Evolutionary conservation across 2,329 filamentous ascomycete species (phyloP), one percentile per base, ranked within the genome.

Genomic region (Colletotrichum sp.): DNA sequence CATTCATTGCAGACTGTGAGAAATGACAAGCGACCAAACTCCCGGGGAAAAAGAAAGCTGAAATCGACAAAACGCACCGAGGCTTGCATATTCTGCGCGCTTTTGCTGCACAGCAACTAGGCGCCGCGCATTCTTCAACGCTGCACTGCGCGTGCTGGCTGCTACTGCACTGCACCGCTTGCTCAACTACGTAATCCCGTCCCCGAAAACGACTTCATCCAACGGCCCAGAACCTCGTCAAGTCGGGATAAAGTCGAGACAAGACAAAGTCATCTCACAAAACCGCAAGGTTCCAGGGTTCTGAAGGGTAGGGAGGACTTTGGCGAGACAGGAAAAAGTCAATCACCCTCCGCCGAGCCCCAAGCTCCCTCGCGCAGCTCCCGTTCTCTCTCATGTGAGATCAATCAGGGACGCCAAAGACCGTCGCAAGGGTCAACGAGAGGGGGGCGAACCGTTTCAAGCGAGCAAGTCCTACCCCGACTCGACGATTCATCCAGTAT

Each of bases 71-170:
- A 52, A 32, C 13, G 65, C 44, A 39, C 73, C 70, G 59, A 65
- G 64, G 59, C 64, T 55, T 76, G 73, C 73, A 76, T 60, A 52
- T 68, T 63, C 70, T 76, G 64, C 64, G 70, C 63, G 72, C 32
- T 32, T 75, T 55, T 62, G 69, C 64, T 70, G 26, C 59, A 73
- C 44, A 52, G 44, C n/a, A 21, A 21, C 44, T 49, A 73, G 30
- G 15, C 64, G 63, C 69, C 26, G 73, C 18, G 73, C 70, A 76
- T 68, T 76, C 73, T 76, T 76, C 70, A 76, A 76, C 64, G 70
- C 70, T 57, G 55, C 39, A 49, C 59, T 34, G 57, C 68, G 52
- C 69, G 32, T 44, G 49, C 57, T 28, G 66, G 66, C 49, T 66
- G 72, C 68, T 52, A 52, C 44, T 66, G 63, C 62, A 21, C 44